These are phyloP conservation scores for Capsicum baccatum DNA, from an alignment of 257 asterid genomes.

Conservation along the genomic window DNA sequence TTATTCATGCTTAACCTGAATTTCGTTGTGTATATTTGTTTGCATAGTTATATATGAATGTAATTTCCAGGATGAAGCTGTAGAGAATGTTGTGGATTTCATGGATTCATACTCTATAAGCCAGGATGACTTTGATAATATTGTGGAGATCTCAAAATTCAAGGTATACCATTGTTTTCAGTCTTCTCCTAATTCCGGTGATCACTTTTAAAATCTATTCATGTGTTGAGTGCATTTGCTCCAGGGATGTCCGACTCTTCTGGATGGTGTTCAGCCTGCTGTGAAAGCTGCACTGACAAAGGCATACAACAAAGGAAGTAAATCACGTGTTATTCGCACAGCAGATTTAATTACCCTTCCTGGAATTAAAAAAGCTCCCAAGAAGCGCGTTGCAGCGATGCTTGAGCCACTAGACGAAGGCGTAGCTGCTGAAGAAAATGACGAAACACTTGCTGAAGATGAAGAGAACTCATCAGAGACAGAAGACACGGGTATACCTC, in stretches of 20 bases:
- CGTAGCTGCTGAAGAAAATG: conserved; percentile 50
- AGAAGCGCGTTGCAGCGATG: conserved; percentile 94
- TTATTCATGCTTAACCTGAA: conserved; percentile 23
- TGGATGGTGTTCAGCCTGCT: conserved; percentile 86
- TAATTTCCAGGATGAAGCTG: conserved; percentile 86
- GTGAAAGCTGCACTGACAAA: conserved; percentile 90
- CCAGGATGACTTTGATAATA: conserved; percentile 89
- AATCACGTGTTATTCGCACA: conserved; percentile 74
- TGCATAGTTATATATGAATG: conserved; percentile 15
- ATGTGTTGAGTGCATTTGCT: conserved; percentile 29
- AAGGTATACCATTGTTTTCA: conserved; percentile 52
- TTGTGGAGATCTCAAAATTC: conserved; percentile 81
- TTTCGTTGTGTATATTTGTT: not conserved
- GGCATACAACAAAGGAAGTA: conserved; percentile 93
- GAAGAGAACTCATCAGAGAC: conserved; percentile 72
- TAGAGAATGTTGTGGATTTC: conserved; percentile 76
- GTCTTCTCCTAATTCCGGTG: not conserved
- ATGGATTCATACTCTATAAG: conserved; percentile 88
- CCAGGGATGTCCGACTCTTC: conserved; percentile 82
- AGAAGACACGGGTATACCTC: conserved; percentile 70
- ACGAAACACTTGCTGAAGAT: conserved; percentile 52
- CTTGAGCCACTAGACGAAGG: conserved; percentile 81
- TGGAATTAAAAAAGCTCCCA: conserved; percentile 83
- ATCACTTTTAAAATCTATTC: not conserved
- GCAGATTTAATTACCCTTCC: conserved; percentile 91